phyloP scores from a whole-genome alignment of 2,329 filamentous ascomycete species.

The Colletotrichum truncatum region DNA sequence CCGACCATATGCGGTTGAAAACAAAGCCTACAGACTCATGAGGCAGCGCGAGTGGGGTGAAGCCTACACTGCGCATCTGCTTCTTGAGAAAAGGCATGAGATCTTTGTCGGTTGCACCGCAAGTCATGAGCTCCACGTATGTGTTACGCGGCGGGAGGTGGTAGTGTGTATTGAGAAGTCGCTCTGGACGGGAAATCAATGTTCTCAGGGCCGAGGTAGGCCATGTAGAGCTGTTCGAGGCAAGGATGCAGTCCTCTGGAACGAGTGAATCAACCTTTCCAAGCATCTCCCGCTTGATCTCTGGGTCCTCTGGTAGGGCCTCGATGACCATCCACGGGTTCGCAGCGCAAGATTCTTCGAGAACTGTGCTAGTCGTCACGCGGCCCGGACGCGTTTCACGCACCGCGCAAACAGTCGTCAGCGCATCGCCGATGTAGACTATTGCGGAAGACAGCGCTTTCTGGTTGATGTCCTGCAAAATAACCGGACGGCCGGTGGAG shows the following conservation, averaged over 20 bases:
- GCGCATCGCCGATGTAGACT: slow-evolving; percentile 44
- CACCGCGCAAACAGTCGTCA: slow-evolving; percentile 39
- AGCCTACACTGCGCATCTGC: slow-evolving; percentile 38
- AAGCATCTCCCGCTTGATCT: slow-evolving; percentile 40
- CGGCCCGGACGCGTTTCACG: slow-evolving; percentile 38
- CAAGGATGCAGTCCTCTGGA: slow-evolving; percentile 38
- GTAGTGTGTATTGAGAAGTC: slow-evolving; percentile 45
- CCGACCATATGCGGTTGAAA: slow-evolving; percentile 46
- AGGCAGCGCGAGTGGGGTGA: slow-evolving; percentile 36
- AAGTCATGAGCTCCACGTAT: slow-evolving; percentile 46
- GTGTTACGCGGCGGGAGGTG: slow-evolving; percentile 42
- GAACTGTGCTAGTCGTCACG: slow-evolving; percentile 35
- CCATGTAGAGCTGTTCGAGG: slow-evolving; percentile 41
- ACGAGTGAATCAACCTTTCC: slow-evolving; percentile 38
- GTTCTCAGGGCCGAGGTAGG: slow-evolving; percentile 38
- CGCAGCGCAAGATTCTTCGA: slow-evolving; percentile 31
- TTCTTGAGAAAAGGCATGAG: slow-evolving; percentile 40
- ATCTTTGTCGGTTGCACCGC: slow-evolving; percentile 36
- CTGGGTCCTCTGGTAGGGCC: slow-evolving; percentile 41
- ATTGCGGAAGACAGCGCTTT: slow-evolving; percentile 36
- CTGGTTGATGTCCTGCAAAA: slow-evolving; percentile 37
- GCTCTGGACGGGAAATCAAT: slow-evolving; percentile 33
- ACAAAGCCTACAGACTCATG: slow-evolving; percentile 44
- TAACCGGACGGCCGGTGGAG: slow-evolving; percentile 39
- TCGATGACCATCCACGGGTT: slow-evolving; percentile 42